phyloP scores from a whole-genome alignment of 78 protist species.

The Pelomyxa schiedti region DNA sequence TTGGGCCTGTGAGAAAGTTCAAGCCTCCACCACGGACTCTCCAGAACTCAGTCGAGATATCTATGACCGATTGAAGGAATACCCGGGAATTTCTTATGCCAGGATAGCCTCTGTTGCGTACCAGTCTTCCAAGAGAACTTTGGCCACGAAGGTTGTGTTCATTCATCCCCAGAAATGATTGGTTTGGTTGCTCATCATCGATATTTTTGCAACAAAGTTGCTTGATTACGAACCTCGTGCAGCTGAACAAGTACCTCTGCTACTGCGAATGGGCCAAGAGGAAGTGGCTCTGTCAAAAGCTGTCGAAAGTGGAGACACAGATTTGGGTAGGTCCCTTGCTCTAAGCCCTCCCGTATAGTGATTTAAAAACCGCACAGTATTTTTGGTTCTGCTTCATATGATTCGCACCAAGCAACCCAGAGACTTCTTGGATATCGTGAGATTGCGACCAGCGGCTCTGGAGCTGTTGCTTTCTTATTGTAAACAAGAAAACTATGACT shows the following conservation, averaged over 20 bases:
- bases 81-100: constrained; percentile 64
- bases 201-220: constrained; percentile 22
- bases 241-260: constrained; percentile 75
- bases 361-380: constrained; percentile 4
- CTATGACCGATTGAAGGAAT: constrained; percentile 27
- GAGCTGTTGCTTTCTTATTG: constrained; percentile 15
- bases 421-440: constrained; percentile 11
- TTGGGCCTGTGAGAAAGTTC: constrained; percentile 56
- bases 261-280: constrained; percentile 51
- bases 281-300: constrained; percentile 69
- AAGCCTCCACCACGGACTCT: constrained; percentile 13
- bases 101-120: constrained; percentile 61
- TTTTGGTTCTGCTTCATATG: not conserved
- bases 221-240: constrained; percentile 77
- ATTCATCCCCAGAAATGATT: too few species aligned
- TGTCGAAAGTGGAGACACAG: constrained; percentile 66
- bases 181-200: not conserved
- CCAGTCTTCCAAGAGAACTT: not conserved
- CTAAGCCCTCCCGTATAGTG: not conserved
- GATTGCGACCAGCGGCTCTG: constrained; percentile 26
- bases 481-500: constrained; percentile 16
- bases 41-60: constrained; percentile 17
- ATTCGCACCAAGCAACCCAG: not conserved
- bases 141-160: constrained; percentile 37
- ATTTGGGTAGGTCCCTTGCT: constrained; percentile 28